These are phyloP conservation scores for Kandelia obovata DNA, from an alignment of 345 rosid species.

Conservation along the genomic window DNA sequence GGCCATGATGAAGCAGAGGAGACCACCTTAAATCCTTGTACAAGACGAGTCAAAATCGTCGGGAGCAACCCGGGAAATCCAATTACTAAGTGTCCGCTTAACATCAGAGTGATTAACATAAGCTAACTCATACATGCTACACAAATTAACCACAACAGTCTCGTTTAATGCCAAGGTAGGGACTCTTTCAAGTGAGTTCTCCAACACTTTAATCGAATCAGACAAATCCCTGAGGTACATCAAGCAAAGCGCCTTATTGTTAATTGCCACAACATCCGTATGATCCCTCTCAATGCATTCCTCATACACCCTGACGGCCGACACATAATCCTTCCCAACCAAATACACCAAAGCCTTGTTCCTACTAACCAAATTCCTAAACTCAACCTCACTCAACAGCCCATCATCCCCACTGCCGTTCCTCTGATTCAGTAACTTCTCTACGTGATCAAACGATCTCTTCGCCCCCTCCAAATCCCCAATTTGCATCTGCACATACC, in stretches of 20 bases:
- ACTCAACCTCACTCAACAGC: constrained; percentile 39
- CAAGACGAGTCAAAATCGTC: constrained; percentile 92
- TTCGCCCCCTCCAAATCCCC: constrained; percentile 87
- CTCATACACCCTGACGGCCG: constrained; percentile 88
- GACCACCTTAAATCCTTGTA: constrained; percentile 47
- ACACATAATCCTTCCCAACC: constrained; percentile 86
- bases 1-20: too few relatives aligned
- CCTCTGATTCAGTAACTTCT: constrained; percentile 45
- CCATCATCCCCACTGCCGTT: constrained; percentile 21
- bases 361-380: constrained; percentile 72
- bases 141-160: constrained; percentile 81
- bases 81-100: constrained; percentile 73
- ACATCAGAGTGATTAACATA: constrained; percentile 84
- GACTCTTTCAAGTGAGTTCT: constrained; percentile 76
- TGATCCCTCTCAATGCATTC: constrained; percentile 85
- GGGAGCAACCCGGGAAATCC: constrained; percentile 89
- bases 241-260: constrained; percentile 84
- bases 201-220: constrained; percentile 86
- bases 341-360: constrained; percentile 79
- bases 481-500: constrained; percentile 82
- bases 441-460: constrained; percentile 47
- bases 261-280: constrained; percentile 66
- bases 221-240: constrained; percentile 89
- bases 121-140: constrained; percentile 98
- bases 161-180: constrained; percentile 84